A percentile compares a stretch with the other conserved stretches of the same genome.
Evolutionary conservation across 352 stramenopile genomes (phyloP).

Genomic region (Pythium phragmitis): DNA sequence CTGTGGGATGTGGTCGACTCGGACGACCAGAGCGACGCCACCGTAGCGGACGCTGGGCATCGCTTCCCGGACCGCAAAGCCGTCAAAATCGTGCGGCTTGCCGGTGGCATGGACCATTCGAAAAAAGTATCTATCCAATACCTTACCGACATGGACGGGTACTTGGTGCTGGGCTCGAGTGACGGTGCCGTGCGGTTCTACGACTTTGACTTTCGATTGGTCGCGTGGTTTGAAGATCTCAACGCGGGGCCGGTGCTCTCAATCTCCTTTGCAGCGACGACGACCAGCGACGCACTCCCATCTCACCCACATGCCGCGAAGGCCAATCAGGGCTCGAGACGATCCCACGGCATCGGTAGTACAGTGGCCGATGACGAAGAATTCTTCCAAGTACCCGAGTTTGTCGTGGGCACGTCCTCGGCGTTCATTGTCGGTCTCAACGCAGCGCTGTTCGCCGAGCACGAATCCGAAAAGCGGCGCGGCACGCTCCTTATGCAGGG

Average conservation of each 20-base stretch:
- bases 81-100: constrained; percentile 83
- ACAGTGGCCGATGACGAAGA: constrained; percentile 35
- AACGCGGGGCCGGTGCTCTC: constrained; percentile 86
- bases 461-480: constrained; percentile 79
- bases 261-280: constrained; percentile 77
- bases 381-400: constrained; percentile 83
- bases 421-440: constrained; percentile 89
- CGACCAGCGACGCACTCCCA: not conserved
- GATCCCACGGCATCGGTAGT: constrained; percentile 8
- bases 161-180: constrained; percentile 87
- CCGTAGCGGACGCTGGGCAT: not conserved
- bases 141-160: constrained; percentile 82
- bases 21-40: constrained; percentile 24
- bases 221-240: constrained; percentile 94
- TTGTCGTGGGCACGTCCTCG: constrained; percentile 85
- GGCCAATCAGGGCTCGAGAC: constrained; percentile 3
- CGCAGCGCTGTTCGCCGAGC: constrained; percentile 77
- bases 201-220: constrained; percentile 91
- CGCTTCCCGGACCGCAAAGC: constrained; percentile 67
- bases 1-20: constrained; percentile 75
- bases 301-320: not conserved
- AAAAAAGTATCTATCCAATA: constrained; percentile 55
- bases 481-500: constrained; percentile 91
- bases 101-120: constrained; percentile 40
- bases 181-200: constrained; percentile 93